A percentile compares a stretch with the other conserved stretches of the same genome.
phyloP scores from a whole-genome alignment of 106 monocot genomes.

The Amphibolis antarctica region DNA sequence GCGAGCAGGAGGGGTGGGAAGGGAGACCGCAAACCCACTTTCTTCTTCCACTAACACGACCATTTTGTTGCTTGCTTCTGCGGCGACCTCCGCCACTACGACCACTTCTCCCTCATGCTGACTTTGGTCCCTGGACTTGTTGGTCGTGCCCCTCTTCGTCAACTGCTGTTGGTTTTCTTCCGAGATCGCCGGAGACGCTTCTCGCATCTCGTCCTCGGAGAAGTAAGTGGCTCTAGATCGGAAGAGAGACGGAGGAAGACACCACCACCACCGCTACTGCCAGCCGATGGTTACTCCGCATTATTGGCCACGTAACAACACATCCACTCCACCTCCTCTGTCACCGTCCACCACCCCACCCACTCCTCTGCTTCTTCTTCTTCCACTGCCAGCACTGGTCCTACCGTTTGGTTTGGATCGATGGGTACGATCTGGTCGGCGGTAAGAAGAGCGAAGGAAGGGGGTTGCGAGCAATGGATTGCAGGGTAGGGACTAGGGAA shows the following conservation, averaged over 20 bases:
- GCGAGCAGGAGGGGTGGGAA: neutral
- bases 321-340: too few relatives aligned
- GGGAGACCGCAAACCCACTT: constrained; percentile 6
- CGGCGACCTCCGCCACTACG: neutral
- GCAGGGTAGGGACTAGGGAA: neutral
- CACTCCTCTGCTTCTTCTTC: too few relatives aligned
- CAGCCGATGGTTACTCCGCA: too few relatives aligned
- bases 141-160: neutral
- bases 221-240: too few relatives aligned
- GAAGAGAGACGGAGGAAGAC: too few relatives aligned
- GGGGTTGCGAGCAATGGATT: neutral
- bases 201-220: neutral
- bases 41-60: constrained; percentile 1
- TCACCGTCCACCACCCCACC: too few relatives aligned
- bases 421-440: too few relatives aligned
- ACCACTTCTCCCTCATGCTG: neutral
- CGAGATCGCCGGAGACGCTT: neutral
- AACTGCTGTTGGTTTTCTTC: neutral
- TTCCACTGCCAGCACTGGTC: too few relatives aligned
- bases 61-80: neutral
- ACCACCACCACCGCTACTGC: too few relatives aligned
- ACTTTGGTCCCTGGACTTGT: neutral
- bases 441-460: neutral
- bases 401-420: too few relatives aligned
- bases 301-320: too few relatives aligned